Evolutionary conservation across 768 basidiomycete genomes (phyloP), one percentile per base, ranked within the genome.

Genomic region (Trametes punicea): DNA sequence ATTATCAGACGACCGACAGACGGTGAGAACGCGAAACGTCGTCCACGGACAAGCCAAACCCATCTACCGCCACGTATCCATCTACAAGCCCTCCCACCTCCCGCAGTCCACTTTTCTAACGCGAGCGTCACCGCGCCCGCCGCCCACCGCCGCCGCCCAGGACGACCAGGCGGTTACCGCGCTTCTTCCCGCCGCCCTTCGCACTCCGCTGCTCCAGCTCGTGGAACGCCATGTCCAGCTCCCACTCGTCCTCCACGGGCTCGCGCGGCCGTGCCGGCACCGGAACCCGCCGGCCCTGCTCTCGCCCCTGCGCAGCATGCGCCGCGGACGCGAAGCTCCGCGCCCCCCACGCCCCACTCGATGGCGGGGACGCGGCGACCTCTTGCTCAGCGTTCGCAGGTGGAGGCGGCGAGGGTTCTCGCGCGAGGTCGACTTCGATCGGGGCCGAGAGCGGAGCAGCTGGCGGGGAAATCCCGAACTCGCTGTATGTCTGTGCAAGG

Each of bases 311-410:
- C 41, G 60, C 54, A 18, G 60, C 62, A 40, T 54, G 77, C 65
- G 87, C 71, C 0, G 90, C 87, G 9, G 88, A 85, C 11, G 92
- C 92, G 68, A 94, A 93, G 62, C 88, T 92, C 52, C 87, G 76
- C 16, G 78, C 74, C 21, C 90, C 90, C 91, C 90, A 93, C 25
- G 81, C 88, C 18, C 88, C 88, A n/a, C 54, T 18, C 48, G 52
- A 44, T 56, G 40, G 36, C 48, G 58, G 65, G 6, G 45, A 46
- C 6, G 55, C 27, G 26, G 50, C 15, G 46, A 21, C 31, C 15
- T 31, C 46, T 54, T 67, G 64, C 34, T 64, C 65, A 29, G 56
- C 50, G 41, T 63, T 88, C 46, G 73, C 76, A 62, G 86, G 85
- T 69, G 95, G 92, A 29, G 86, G 87, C 13, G 82, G 76, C 2